Conservation (phyloP, 176 grass and related monocot species). For the Microstegium vimineum region DNA sequence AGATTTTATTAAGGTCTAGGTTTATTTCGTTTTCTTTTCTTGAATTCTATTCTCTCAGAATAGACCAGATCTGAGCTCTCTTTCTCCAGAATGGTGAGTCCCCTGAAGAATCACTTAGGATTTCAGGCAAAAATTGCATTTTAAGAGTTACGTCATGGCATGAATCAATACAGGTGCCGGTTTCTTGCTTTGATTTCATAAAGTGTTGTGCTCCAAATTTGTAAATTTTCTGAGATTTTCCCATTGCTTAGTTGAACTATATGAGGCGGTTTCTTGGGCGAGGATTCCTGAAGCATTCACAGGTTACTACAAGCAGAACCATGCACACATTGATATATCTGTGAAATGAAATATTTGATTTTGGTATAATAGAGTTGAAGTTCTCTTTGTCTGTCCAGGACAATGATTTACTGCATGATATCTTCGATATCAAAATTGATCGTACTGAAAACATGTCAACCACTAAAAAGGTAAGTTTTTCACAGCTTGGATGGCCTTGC, state of each 20-base stretch:
- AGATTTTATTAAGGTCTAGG: conserved; percentile 14
- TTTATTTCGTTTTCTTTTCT: neutral
- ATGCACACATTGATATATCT: neutral
- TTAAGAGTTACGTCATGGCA: conserved; percentile 3
- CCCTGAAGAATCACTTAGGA: conserved; percentile 15
- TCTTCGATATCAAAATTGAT: conserved; percentile 17
- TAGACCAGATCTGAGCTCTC: neutral
- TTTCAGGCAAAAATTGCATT: conserved; percentile 14
- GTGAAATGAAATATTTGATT: neutral
- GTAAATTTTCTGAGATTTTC: neutral
- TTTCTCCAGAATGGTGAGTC: neutral
- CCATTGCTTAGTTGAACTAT: neutral
- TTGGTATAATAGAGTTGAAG: neutral
- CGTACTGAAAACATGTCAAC: conserved; percentile 8
- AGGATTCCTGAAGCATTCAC: conserved; percentile 14
- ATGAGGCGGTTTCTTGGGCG: conserved; percentile 14
- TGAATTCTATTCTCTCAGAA: neutral
- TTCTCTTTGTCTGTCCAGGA: neutral
- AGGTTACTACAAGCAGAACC: neutral
- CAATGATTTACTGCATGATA: conserved; percentile 5
- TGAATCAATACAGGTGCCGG: neutral
- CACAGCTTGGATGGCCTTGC: neutral
- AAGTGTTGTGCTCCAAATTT: neutral
- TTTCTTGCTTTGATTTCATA: neutral
- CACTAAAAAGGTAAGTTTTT: neutral